phyloP scores from a whole-genome alignment of 2,329 filamentous ascomycete species.

The Beauveria scarabaeidicola region DNA sequence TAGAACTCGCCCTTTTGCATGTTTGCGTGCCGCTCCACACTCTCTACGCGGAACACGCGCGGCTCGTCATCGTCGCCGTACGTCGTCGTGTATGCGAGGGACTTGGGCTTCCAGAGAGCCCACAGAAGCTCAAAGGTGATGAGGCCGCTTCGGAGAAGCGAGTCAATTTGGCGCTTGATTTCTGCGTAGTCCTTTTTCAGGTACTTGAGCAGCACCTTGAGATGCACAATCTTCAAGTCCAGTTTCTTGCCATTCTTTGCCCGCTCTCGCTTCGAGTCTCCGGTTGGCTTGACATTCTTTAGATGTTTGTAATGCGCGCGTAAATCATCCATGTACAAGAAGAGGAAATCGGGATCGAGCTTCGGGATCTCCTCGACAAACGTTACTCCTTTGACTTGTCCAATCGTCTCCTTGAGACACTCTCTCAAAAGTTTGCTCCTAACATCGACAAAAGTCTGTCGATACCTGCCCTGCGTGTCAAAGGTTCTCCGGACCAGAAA shows the following conservation, averaged over 20 bases:
- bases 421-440: slow-evolving; percentile 74
- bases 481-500: slow-evolving; percentile 80
- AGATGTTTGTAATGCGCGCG: slow-evolving; percentile 54
- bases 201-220: slow-evolving; percentile 67
- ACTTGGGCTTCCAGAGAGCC: slow-evolving; percentile 84
- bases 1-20: slow-evolving; percentile 70
- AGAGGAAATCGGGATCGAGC: slow-evolving; percentile 62
- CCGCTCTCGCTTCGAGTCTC: slow-evolving; percentile 44
- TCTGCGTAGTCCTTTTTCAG: slow-evolving; percentile 75
- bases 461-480: slow-evolving; percentile 75
- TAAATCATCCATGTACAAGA: slow-evolving; percentile 71
- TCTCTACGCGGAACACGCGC: slow-evolving; percentile 73
- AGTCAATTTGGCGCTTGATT: slow-evolving; percentile 68
- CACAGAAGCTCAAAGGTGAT: slow-evolving; percentile 86
- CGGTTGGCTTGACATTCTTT: slow-evolving; percentile 45
- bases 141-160: slow-evolving; percentile 69
- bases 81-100: slow-evolving; percentile 66
- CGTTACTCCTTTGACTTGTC: slow-evolving; percentile 47
- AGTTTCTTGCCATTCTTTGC: slow-evolving; percentile 53
- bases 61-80: slow-evolving; percentile 72
- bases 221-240: slow-evolving; percentile 50
- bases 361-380: slow-evolving; percentile 72
- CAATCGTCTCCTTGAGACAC: slow-evolving; percentile 37
- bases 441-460: slow-evolving; percentile 66
- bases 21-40: slow-evolving; percentile 59